Evolutionary conservation across 108 stramenopile genomes (phyloP).

Genomic region (Pseudonitzschia multistriata): DNA sequence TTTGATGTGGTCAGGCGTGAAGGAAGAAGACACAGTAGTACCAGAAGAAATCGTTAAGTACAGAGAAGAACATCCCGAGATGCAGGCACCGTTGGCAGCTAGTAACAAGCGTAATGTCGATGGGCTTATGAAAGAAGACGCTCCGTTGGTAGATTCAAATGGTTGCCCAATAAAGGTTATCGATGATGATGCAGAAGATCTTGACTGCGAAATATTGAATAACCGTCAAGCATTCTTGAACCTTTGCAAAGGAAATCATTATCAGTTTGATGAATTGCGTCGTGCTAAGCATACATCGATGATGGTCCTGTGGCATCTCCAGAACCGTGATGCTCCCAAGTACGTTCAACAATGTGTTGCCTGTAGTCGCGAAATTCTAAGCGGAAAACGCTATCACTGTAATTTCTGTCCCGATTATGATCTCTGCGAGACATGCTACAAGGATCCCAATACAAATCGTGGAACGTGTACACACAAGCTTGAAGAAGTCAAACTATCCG

Average conservation of each 20-base stretch:
- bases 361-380: constrained; percentile 81
- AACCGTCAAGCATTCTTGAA: constrained; percentile 86
- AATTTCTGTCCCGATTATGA: constrained; percentile 88
- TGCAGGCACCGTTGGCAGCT: constrained; percentile 20
- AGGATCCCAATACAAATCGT: constrained; percentile 66
- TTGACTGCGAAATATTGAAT: constrained; percentile 87
- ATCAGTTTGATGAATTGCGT: constrained; percentile 97
- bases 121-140: constrained; percentile 33
- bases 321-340: constrained; percentile 93
- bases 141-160: constrained; percentile 35
- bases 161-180: constrained; percentile 71
- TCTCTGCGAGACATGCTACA: constrained; percentile 83
- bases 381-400: constrained; percentile 86
- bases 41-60: constrained; percentile 61
- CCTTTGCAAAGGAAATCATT: constrained; percentile 93
- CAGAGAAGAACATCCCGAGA: constrained; percentile 41
- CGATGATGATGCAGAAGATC: constrained; percentile 85
- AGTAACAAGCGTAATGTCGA: constrained; percentile 52
- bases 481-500: constrained; percentile 57
- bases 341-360: constrained; percentile 89
- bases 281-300: constrained; percentile 98
- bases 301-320: constrained; percentile 99
- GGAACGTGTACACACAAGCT: constrained; percentile 79
- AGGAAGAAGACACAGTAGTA: constrained; percentile 71
- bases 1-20: constrained; percentile 82